A percentile compares a stretch with the other conserved stretches of the same genome.
Evolutionary conservation across 129 eudicot genomes (phyloP).

Genomic region (Centrapalus pauciflorus): DNA sequence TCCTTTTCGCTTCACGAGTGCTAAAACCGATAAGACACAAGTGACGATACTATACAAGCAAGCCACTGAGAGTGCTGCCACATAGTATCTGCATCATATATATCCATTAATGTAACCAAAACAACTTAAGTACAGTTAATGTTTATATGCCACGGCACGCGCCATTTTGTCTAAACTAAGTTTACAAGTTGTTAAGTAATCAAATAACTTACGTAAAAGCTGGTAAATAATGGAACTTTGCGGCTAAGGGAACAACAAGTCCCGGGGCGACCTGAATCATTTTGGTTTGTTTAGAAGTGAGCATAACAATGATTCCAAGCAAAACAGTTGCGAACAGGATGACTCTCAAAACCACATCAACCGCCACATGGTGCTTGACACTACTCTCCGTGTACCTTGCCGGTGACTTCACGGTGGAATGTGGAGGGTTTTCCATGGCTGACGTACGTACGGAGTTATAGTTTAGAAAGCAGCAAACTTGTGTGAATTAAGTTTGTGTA

Average conservation of each 20-base stretch:
- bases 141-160: too few relatives aligned
- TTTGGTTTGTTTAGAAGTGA: constrained; percentile 41
- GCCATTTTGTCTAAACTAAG: too few relatives aligned
- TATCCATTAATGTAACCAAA: too few relatives aligned
- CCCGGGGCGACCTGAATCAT: constrained; percentile 13
- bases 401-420: too few relatives aligned
- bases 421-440: too few relatives aligned
- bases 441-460: too few relatives aligned
- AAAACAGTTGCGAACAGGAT: constrained; percentile 34
- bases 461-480: too few relatives aligned
- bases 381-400: too few relatives aligned
- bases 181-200: too few relatives aligned
- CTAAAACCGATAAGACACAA: constrained; percentile 26
- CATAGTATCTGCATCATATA: constrained; percentile 55
- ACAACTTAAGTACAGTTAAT: background rate
- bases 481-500: too few relatives aligned
- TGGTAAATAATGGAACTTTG: constrained; percentile 43
- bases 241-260: background rate
- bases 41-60: constrained; percentile 55
- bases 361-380: background rate
- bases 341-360: constrained; percentile 38
- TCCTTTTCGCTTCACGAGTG: constrained; percentile 37
- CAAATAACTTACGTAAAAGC: constrained; percentile 61
- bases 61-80: constrained; percentile 59
- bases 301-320: constrained; percentile 48